Evolutionary conservation across 257 asterid genomes (phyloP).

Genomic region (Mentha longifolia): DNA sequence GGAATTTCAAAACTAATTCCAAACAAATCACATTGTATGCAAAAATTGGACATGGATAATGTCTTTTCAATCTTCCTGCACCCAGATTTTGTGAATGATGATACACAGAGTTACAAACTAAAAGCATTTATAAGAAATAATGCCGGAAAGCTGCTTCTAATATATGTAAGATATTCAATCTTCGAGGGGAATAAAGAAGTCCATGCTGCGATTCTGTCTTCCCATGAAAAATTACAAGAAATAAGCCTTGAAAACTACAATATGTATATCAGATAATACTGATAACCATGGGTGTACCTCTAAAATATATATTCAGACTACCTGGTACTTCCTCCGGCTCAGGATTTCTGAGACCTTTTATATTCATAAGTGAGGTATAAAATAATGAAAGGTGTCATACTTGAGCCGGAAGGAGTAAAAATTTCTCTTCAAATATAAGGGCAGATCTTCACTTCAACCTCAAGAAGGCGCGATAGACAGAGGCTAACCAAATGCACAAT

Average conservation of each 20-base stretch:
- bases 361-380: too few species aligned
- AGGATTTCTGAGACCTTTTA: too few species aligned
- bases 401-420: too few species aligned
- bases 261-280: not conserved
- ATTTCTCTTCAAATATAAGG: not conserved
- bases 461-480: slow-evolving; percentile 14
- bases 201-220: slow-evolving; percentile 2
- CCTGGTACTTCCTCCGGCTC: too few species aligned
- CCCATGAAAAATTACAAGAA: slow-evolving; percentile 3
- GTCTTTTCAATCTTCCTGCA: slow-evolving; percentile 6
- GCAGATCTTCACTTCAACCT: slow-evolving; percentile 5
- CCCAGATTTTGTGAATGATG: not conserved
- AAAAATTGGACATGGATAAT: not conserved
- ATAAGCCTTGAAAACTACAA: not conserved
- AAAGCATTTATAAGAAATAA: not conserved
- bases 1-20: not conserved
- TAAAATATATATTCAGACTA: not conserved
- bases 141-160: not conserved
- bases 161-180: not conserved
- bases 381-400: too few species aligned
- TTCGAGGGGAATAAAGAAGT: not conserved
- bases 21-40: not conserved
- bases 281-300: not conserved
- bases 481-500: slow-evolving; percentile 5
- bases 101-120: not conserved